These are phyloP conservation scores for Fonsecaea monophora DNA, from an alignment of 2,329 filamentous ascomycete genomes.

Conservation along the genomic window DNA sequence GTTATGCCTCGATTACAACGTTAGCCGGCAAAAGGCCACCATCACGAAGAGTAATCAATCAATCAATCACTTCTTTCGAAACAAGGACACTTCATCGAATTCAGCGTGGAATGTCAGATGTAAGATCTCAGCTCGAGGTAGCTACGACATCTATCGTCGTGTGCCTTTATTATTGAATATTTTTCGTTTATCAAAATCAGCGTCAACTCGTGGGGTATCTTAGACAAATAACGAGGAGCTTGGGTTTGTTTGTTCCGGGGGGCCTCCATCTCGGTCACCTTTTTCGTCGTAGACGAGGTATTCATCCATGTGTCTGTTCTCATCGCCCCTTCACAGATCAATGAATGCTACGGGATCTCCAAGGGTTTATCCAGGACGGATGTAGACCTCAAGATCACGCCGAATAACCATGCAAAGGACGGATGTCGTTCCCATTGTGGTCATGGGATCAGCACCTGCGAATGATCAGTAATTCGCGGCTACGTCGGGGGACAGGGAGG, in stretches of 20 bases:
- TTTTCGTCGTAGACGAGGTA: constrained; percentile 6
- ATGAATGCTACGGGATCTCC: constrained; percentile 27
- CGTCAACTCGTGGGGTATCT: constrained; percentile 59
- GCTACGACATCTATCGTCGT: constrained; percentile 1
- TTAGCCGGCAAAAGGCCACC: neutral
- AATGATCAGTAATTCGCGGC: constrained; percentile 11
- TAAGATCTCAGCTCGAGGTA: neutral
- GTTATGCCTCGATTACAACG: neutral
- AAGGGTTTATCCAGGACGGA: constrained; percentile 34
- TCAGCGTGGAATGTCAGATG: neutral
- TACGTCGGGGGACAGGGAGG: neutral
- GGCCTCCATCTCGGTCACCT: constrained; percentile 41
- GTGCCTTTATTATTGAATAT: constrained; percentile 25
- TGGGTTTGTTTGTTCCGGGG: constrained; percentile 39
- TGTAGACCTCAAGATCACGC: constrained; percentile 32
- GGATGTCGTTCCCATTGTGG: neutral
- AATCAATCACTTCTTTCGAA: neutral
- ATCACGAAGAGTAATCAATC: neutral
- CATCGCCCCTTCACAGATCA: neutral
- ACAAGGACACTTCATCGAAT: no score
- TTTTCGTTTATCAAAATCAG: constrained; percentile 50
- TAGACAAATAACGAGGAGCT: constrained; percentile 56
- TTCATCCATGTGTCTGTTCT: neutral
- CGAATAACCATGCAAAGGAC: neutral
- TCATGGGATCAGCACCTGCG: constrained; percentile 29